Conservation (phyloP, 345 rosid genomes). For the Streptanthus diversifolius region DNA sequence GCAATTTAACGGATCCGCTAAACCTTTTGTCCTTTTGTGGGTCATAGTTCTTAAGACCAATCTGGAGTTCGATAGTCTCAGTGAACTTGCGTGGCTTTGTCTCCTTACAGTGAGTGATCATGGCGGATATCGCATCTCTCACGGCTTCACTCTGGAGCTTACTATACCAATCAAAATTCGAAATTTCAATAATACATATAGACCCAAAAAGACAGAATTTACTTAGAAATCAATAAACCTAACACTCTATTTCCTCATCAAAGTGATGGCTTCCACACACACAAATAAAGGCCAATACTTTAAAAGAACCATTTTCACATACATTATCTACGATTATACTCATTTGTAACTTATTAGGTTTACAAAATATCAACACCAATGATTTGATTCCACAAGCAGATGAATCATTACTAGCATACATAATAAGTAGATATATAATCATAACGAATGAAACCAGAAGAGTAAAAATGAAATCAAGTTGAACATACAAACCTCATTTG, state of each 20-base stretch:
- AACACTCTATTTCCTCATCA: background rate
- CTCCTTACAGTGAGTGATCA: slow-evolving; percentile 51
- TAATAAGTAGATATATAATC: background rate
- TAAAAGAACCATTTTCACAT: background rate
- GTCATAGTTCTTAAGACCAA: slow-evolving; percentile 92
- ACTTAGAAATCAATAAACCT: background rate
- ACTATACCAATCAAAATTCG: slow-evolving; percentile 41
- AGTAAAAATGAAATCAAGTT: background rate
- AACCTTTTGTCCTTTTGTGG: slow-evolving; percentile 94
- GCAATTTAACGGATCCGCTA: slow-evolving; percentile 89
- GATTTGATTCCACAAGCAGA: background rate
- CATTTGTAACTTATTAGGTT: background rate
- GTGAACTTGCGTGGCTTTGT: slow-evolving; percentile 66
- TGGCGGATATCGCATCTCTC: slow-evolving; percentile 71
- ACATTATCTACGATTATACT: background rate
- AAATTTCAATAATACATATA: background rate
- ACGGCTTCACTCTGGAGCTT: slow-evolving; percentile 88
- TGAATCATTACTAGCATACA: background rate
- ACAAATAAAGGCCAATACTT: background rate
- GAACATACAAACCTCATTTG: slow-evolving; percentile 31
- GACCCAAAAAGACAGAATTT: background rate
- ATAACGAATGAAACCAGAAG: background rate
- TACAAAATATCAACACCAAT: background rate
- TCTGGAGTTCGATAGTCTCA: slow-evolving; percentile 90
- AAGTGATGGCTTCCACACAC: background rate